Conservation (phyloP, 2,329 filamentous ascomycete species). For the Fusarium transvaalense region DNA sequence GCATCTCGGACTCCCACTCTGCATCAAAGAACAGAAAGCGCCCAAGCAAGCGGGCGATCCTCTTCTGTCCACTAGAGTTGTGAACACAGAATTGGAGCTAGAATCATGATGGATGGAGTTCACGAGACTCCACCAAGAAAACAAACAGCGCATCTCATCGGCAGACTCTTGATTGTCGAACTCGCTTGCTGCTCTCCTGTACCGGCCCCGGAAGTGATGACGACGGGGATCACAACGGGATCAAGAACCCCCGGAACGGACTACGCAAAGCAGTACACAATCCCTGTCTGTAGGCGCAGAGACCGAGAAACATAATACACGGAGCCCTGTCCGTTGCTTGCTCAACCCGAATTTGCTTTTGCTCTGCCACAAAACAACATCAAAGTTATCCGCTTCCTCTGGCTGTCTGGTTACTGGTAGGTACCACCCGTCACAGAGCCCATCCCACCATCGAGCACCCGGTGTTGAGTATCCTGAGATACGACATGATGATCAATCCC, state of each 20-base stretch:
- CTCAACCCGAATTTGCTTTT: conserved; percentile 46
- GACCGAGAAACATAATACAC: conserved; percentile 40
- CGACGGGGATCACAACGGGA: conserved; percentile 43
- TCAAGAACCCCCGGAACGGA: conserved; percentile 37
- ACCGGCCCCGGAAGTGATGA: conserved; percentile 41
- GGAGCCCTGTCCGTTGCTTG: conserved; percentile 48
- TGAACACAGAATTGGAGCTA: conserved; percentile 23
- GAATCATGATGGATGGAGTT: conserved; percentile 17
- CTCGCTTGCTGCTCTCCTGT: conserved; percentile 22
- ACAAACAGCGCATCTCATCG: neutral
- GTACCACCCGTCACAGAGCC: conserved; percentile 37
- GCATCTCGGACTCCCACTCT: conserved; percentile 43
- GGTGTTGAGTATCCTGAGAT: conserved; percentile 30
- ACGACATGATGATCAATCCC: conserved; percentile 32
- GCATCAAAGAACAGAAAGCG: conserved; percentile 12
- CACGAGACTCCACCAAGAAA: conserved; percentile 17
- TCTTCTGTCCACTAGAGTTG: neutral
- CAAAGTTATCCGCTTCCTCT: conserved; percentile 29
- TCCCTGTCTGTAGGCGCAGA: conserved; percentile 37
- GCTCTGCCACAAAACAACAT: conserved; percentile 35
- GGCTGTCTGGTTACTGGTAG: conserved; percentile 33
- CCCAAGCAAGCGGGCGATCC: neutral
- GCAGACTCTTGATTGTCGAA: conserved; percentile 11
- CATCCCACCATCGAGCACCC: conserved; percentile 40
- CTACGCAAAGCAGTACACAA: conserved; percentile 37